Conservation (phyloP, 2,329 filamentous ascomycete genomes). For the Magnaporthales sp. region DNA sequence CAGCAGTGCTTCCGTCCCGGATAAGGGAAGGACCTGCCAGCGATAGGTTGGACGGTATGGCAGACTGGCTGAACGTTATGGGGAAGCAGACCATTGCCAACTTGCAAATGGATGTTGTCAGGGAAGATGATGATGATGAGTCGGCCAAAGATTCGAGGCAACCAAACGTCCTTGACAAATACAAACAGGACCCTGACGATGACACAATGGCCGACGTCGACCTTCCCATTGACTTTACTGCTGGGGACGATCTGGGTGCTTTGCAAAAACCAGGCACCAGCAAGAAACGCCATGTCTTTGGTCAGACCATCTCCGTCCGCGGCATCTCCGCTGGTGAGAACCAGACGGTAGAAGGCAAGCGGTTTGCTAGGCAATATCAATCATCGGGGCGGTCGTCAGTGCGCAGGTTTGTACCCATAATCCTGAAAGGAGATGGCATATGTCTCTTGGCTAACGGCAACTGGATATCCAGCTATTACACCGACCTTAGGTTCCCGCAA, state of each 20-base stretch:
- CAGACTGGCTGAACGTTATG: conserved; percentile 60
- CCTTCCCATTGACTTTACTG: conserved; percentile 31
- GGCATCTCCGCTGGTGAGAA: conserved; percentile 19
- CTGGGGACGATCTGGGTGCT: conserved; percentile 26
- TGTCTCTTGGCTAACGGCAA: neutral
- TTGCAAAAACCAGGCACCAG: conserved; percentile 6
- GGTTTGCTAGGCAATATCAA: conserved; percentile 3
- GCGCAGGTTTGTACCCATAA: conserved; percentile 9
- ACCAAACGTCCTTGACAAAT: neutral
- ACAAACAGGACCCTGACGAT: conserved; percentile 20
- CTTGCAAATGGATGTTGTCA: conserved; percentile 56
- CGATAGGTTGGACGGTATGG: conserved; percentile 51
- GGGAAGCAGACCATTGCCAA: conserved; percentile 75
- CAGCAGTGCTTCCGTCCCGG: conserved; percentile 66
- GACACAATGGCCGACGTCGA: conserved; percentile 18
- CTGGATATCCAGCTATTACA: conserved; percentile 5
- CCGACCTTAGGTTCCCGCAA: conserved; percentile 58
- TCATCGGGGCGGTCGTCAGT: neutral
- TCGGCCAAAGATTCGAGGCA: conserved; percentile 6
- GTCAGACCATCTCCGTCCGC: conserved; percentile 27
- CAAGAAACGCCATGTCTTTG: conserved; percentile 29
- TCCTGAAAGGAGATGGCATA: neutral
- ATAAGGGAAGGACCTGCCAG: conserved; percentile 35
- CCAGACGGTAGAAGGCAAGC: conserved; percentile 12
- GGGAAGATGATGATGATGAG: neutral